Evolutionary conservation across 176 grass and related monocot genomes (phyloP).

Genomic region (Tillandsia fasciculata): DNA sequence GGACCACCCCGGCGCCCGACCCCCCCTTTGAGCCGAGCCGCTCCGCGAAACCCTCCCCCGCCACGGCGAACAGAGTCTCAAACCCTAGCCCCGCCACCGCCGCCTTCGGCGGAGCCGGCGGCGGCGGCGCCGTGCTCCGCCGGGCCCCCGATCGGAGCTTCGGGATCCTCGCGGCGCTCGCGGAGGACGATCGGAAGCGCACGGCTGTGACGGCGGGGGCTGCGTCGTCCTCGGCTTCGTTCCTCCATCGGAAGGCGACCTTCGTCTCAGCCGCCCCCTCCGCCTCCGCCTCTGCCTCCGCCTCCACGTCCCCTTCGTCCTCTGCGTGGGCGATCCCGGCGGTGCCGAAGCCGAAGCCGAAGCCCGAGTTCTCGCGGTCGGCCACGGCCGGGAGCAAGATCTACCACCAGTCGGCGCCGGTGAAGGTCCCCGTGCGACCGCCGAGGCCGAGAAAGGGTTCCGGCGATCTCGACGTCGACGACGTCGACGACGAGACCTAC

Average conservation of each 20-base stretch:
- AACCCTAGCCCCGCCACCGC: background rate
- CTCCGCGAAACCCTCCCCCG: background rate
- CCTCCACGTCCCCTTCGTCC: background rate
- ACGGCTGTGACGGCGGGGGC: background rate
- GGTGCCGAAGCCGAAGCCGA: background rate
- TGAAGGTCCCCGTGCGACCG: background rate
- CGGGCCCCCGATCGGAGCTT: slow-evolving; percentile 6
- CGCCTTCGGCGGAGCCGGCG: slow-evolving; percentile 2
- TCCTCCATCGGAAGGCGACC: background rate
- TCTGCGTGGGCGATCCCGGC: background rate
- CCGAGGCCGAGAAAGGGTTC: background rate
- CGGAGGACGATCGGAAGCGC: background rate
- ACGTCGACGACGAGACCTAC: background rate
- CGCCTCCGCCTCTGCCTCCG: too few relatives aligned
- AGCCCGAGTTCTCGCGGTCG: background rate
- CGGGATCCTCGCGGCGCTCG: slow-evolving; percentile 1
- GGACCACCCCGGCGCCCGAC: background rate
- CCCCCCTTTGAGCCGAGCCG: background rate
- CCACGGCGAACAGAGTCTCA: too few relatives aligned
- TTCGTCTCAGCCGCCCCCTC: background rate
- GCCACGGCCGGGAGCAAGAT: background rate
- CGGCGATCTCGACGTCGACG: background rate
- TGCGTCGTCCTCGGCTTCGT: too few relatives aligned
- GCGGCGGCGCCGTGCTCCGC: slow-evolving; percentile 18
- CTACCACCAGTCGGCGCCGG: background rate